These are phyloP conservation scores for Phalaenopsis hybrid DNA, from an alignment of 116 monocot genomes.

Conservation along the genomic window DNA sequence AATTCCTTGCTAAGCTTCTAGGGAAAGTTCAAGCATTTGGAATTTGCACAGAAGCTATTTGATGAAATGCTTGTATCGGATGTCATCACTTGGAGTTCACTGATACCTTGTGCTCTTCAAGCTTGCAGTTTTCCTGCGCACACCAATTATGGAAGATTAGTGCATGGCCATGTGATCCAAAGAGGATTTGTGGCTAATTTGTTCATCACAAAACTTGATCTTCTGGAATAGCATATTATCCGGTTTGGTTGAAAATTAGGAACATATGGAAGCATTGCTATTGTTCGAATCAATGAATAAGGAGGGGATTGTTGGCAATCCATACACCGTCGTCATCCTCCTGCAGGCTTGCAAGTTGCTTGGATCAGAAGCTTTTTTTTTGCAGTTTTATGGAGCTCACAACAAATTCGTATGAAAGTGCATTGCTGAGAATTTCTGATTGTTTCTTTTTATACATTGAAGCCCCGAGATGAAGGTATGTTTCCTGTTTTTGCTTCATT, in stretches of 20 bases:
- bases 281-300: conserved; percentile 37
- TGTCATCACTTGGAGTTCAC: conserved; percentile 59
- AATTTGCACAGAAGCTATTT: conserved; percentile 45
- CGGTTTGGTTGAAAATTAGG: conserved; percentile 44
- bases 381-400: too few species aligned
- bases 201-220: conserved; percentile 52
- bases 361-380: background rate
- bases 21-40: conserved; percentile 25
- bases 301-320: conserved; percentile 23
- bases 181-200: conserved; percentile 47
- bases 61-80: conserved; percentile 58
- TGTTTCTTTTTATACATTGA: too few species aligned
- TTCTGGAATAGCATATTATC: conserved; percentile 61
- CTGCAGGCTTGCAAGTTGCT: conserved; percentile 49
- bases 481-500: too few species aligned
- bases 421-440: too few species aligned
- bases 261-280: conserved; percentile 28
- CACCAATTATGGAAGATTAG: conserved; percentile 16
- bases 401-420: background rate
- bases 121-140: conserved; percentile 30
- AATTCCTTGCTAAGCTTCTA: conserved; percentile 58
- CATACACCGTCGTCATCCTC: conserved; percentile 51
- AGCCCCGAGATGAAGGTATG: too few species aligned
- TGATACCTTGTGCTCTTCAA: conserved; percentile 64
- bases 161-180: conserved; percentile 41